Percentiles rank a stretch among this genome's conserved stretches.
Conservation (phyloP, 192 early-diverging fungal species). For the Coemansia javaensis region DNA sequence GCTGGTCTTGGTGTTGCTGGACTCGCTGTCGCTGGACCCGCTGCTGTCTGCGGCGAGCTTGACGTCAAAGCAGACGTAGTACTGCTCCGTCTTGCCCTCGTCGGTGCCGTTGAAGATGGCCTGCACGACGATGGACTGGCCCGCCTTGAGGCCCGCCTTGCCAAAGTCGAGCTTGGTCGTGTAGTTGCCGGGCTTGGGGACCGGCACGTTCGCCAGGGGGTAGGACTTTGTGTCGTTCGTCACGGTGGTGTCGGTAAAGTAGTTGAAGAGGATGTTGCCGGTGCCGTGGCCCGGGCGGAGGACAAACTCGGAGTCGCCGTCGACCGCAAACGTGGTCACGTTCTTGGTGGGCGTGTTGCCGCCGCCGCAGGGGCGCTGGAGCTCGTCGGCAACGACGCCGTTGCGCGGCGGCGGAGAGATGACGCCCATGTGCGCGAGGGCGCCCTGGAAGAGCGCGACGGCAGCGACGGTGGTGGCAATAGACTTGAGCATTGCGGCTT, state of each 20-base stretch:
- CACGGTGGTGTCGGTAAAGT: slow-evolving; percentile 40
- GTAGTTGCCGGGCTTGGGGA: slow-evolving; percentile 28
- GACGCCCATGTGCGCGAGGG: slow-evolving; percentile 30
- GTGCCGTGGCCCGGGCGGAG: slow-evolving; percentile 28
- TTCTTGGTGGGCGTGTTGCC: slow-evolving; percentile 30
- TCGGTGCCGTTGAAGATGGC: slow-evolving; percentile 47
- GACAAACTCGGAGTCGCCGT: slow-evolving; percentile 26
- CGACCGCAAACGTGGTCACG: slow-evolving; percentile 32
- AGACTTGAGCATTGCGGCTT: slow-evolving; percentile 35
- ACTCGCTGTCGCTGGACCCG: neutral
- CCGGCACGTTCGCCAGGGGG: slow-evolving; percentile 9
- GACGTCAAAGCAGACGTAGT: slow-evolving; percentile 47
- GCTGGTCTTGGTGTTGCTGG: neutral
- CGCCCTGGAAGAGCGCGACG: slow-evolving; percentile 27
- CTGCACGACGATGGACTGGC: slow-evolving; percentile 43
- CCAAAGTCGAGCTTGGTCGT: slow-evolving; percentile 29
- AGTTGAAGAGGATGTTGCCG: slow-evolving; percentile 46
- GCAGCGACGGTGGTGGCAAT: slow-evolving; percentile 13
- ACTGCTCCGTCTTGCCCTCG: slow-evolving; percentile 20
- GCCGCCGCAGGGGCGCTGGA: slow-evolving; percentile 34
- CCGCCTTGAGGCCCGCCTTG: slow-evolving; percentile 31
- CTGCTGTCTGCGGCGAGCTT: slow-evolving; percentile 23
- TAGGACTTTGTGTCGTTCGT: slow-evolving; percentile 17
- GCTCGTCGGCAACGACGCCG: slow-evolving; percentile 29
- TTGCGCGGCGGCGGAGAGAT: slow-evolving; percentile 38